Evolutionary conservation across 139 green algal species (phyloP).

Genomic region (Closterium sp.): DNA sequence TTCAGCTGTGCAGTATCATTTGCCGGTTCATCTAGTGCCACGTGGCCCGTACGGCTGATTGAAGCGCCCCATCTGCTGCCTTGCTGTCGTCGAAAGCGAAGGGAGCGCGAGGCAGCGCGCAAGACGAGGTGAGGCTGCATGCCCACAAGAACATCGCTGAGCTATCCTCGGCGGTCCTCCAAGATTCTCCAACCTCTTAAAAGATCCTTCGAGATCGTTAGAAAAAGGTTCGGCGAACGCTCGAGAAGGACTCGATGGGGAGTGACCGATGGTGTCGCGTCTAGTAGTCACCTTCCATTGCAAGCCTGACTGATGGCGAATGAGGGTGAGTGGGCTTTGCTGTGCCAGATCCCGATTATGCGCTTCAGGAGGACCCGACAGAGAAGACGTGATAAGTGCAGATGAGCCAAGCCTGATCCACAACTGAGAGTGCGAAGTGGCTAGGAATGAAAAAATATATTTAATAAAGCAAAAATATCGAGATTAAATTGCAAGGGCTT

Average conservation of each 20-base stretch:
- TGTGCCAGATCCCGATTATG: neutral
- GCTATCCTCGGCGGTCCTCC: neutral
- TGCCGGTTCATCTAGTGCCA: neutral
- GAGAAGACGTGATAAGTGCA: neutral
- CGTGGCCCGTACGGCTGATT: neutral
- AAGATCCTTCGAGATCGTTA: no score
- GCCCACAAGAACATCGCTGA: neutral
- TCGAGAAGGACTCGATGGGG: neutral
- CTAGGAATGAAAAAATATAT: neutral
- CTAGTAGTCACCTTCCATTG: no score
- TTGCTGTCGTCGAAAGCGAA: neutral
- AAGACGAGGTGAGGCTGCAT: neutral
- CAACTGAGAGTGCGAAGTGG: neutral
- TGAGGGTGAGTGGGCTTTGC: neutral
- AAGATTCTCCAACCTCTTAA: no score
- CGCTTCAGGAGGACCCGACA: neutral
- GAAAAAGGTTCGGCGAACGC: no score
- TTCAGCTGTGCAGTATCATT: neutral
- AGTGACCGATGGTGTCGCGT: neutral
- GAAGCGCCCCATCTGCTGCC: neutral
- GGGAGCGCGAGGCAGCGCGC: neutral
- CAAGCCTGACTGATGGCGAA: no score
- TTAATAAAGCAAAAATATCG: no score
- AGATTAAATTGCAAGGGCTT: neutral
- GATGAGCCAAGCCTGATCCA: no score